Percentiles rank a stretch among this genome's conserved stretches.
Conservation (phyloP, 2,329 filamentous ascomycete genomes). For the Venturia effusa region DNA sequence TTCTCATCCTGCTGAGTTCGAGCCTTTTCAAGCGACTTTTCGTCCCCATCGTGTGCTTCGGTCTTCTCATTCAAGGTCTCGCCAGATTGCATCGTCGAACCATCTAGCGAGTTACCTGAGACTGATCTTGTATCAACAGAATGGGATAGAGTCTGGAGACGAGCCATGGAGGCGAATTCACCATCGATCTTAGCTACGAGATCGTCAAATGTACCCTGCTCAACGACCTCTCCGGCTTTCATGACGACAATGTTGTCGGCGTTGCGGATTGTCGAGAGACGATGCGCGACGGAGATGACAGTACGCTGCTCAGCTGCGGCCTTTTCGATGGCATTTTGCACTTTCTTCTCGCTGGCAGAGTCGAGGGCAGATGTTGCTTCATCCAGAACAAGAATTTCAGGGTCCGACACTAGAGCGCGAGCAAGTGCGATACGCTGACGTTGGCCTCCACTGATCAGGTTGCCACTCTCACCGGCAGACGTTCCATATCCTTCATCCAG, state of each 20-base stretch:
- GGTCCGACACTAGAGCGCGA: conserved; percentile 43
- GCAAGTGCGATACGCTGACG: conserved; percentile 50
- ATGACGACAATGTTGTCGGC: conserved; percentile 29
- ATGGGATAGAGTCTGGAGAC: conserved; percentile 30
- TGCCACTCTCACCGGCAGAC: conserved; percentile 63
- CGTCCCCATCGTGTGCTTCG: not conserved
- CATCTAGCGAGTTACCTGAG: not conserved
- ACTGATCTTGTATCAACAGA: conserved; percentile 1
- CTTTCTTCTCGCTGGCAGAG: conserved; percentile 44
- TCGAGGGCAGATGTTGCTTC: conserved; percentile 53
- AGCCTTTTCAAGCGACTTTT: not conserved
- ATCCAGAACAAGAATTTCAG: conserved; percentile 48
- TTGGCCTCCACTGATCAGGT: conserved; percentile 52
- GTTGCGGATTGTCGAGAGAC: conserved; percentile 25
- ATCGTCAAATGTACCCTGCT: conserved; percentile 25
- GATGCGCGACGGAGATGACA: conserved; percentile 28
- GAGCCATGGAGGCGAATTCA: conserved; percentile 39
- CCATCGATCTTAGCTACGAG: conserved; percentile 24
- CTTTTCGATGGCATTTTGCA: conserved; percentile 33
- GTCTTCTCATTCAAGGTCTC: not conserved
- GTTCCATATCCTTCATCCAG: conserved; percentile 65
- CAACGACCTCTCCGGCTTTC: conserved; percentile 26
- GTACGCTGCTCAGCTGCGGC: conserved; percentile 23
- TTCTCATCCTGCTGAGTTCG: not conserved
- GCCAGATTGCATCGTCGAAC: not conserved